Base-by-base conservation (phyloP, 106 monocot genomes). In the Dendrobium chrysotoxum region DNA sequence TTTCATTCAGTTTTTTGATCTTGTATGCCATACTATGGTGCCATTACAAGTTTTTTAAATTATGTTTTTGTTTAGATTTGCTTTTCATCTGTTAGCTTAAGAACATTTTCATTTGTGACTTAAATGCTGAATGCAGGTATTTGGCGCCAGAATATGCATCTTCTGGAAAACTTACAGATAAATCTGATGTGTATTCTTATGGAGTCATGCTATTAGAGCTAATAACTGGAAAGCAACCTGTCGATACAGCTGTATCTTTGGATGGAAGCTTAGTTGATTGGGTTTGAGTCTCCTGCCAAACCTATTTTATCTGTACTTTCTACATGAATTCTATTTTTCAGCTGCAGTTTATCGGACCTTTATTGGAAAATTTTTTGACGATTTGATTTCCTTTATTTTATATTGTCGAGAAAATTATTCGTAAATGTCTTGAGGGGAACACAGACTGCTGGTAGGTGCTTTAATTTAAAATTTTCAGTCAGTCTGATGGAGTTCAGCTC, bases 161-260 rank as follows among this genome's bases (percentile, higher is more conserved):
- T 54, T 80, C 89, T 40, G 89, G 89, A 50, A 86, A 84, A 80
- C 82, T 89, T 20, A 89, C 84, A 58, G 84, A 86, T 30, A 81
- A 72, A 64, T 89, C 89, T 38, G 89, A 86, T 80, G 89, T 89
- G 21, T 89, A 82, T 28, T 89, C 89, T 67, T 86, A 81, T 75
- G 89, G 89, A 16, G 89, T 89, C 26, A 76, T 89, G 82, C 81
- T 89, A 54, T 77, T 89, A 55, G 89, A 89, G 53, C 81, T 89
- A 84, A 86, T 89, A 40, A 86, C 89, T 26, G 89, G 89, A 79
- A 86, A 40, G 64, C 53, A 75, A 44, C 89, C 89, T 25, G 44
- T 89, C 53, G 50, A 78, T 26, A 4, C 80, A 50, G 40, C 55
- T 77, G 66, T 79, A 7, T 73, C 78, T 67, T 28, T 78, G 83